Conservation (phyloP, 345 rosid genomes). For the Capsella bursapastoris region DNA sequence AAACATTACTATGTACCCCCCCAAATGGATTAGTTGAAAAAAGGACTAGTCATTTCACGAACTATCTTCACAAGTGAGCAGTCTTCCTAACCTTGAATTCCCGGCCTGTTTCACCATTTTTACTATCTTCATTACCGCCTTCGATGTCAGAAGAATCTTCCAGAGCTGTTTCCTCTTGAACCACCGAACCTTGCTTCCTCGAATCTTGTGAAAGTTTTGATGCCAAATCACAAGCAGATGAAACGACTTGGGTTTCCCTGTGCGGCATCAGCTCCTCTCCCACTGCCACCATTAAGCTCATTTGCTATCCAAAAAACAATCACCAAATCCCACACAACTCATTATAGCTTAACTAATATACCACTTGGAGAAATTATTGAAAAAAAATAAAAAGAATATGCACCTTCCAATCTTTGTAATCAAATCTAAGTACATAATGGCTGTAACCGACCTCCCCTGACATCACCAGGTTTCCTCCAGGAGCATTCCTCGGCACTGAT, state of each 20-base stretch:
- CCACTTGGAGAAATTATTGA: not conserved
- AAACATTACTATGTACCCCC: conserved; percentile 6
- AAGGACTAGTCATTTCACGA: conserved; percentile 4
- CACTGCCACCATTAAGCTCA: conserved; percentile 50
- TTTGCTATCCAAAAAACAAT: conserved; percentile 48
- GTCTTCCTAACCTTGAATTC: conserved; percentile 49
- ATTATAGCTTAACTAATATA: not conserved
- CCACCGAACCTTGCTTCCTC: conserved; percentile 65
- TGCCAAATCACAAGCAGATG: too few relatives aligned
- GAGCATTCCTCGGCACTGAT: conserved; percentile 86
- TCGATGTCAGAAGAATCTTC: conserved; percentile 57
- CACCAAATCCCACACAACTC: not conserved
- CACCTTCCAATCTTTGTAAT: conserved; percentile 88
- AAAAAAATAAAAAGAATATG: not conserved
- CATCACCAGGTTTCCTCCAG: conserved; percentile 54
- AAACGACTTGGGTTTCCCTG: conserved; percentile 16
- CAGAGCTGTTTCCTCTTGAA: conserved; percentile 57
- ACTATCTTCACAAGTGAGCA: conserved; percentile 42
- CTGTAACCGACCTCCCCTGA: conserved; percentile 59
- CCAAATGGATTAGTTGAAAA: conserved; percentile 5
- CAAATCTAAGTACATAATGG: conserved; percentile 81
- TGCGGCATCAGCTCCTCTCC: conserved; percentile 84
- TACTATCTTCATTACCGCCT: not conserved
- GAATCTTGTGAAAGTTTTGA: conserved; percentile 29
- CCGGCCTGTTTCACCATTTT: conserved; percentile 33